phyloP scores from a whole-genome alignment of 768 basidiomycete species.

The Butyriboletus loyo region DNA sequence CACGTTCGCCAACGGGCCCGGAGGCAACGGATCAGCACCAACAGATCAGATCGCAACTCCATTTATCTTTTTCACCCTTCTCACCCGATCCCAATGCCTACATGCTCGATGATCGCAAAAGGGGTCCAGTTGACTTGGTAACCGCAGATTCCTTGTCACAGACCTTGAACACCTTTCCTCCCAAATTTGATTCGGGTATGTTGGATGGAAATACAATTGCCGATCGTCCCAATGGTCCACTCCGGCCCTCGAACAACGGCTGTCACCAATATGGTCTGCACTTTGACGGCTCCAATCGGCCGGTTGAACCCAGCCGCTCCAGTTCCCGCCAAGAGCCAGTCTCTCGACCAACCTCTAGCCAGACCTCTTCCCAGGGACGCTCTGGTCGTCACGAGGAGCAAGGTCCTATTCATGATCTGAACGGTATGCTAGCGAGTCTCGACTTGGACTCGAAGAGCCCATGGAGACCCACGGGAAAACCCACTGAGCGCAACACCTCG shows the following conservation, averaged over 20 bases:
- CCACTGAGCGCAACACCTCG: constrained; percentile 17
- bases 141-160: constrained; percentile 46
- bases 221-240: constrained; percentile 42
- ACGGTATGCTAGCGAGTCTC: constrained; percentile 73
- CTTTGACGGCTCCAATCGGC: constrained; percentile 40
- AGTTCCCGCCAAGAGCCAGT: constrained; percentile 47
- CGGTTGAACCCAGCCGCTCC: constrained; percentile 40
- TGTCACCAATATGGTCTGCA: constrained; percentile 45
- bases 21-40: constrained; percentile 18
- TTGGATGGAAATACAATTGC: constrained; percentile 37
- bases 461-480: constrained; percentile 31
- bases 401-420: constrained; percentile 64
- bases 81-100: constrained; percentile 68
- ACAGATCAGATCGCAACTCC: constrained; percentile 18
- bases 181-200: constrained; percentile 41
- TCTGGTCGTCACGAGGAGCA: constrained; percentile 37
- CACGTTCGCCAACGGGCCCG: constrained; percentile 11
- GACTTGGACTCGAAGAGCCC: constrained; percentile 49
- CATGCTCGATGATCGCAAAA: constrained; percentile 34
- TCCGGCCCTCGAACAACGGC: constrained; percentile 44
- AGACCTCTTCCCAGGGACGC: constrained; percentile 29
- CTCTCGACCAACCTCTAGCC: constrained; percentile 54
- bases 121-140: constrained; percentile 35
- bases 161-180: constrained; percentile 47
- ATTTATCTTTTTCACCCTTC: constrained; percentile 64